Base-by-base conservation (phyloP, 2,329 filamentous ascomycete genomes). In the Periglandula ipomoeae region DNA sequence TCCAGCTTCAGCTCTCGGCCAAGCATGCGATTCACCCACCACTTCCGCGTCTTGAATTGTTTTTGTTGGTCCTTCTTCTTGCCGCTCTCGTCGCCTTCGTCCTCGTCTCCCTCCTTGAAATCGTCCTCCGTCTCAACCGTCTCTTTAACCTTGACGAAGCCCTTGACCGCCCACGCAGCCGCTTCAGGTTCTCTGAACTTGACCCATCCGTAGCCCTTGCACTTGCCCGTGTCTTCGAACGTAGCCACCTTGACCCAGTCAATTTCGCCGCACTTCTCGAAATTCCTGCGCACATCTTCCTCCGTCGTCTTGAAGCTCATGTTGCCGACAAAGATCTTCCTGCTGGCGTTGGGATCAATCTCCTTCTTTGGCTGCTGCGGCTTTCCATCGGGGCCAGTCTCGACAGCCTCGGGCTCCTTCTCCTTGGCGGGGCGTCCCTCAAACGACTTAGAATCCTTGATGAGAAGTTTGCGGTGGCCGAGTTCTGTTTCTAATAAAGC, bases 191-290 rank as follows among this genome's bases (percentile, higher is more conserved):
- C 82, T 62, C 84, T 83, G 67, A 97, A 98, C 53, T 87, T 87
- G 52, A 98, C 82, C 90, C 93, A 98, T 5, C 85, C 93, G 69
- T 85, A 98, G 17, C 93, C 94, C 71, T 97, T 97, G 73, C 93
- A 98, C 71, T 97, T 98, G 39, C 93, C 93, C 19, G 85, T 85
- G 65, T 98, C 94, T 66, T 97, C 88, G 62, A 98, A 98, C 0
- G 90, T 95, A 3, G 93, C 93, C 56, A 97, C 74, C 69, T 95
- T 91, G 55, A 89, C 78, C 70, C 87, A 87, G 47, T 84, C 80
- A 53, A 97, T 81, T 53, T 84, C 75, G 45, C 93, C 93, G 63
- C 91, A 97, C 64, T 84, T 87, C 44, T 77, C 76, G 65, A 95
- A 97, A 62, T 95, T 88, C 54, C 83, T 76, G 56, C 81, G 74